Base-by-base conservation (phyloP, 1,284 basidiomycete genomes). In the Moesziomyces globuligerus region DNA sequence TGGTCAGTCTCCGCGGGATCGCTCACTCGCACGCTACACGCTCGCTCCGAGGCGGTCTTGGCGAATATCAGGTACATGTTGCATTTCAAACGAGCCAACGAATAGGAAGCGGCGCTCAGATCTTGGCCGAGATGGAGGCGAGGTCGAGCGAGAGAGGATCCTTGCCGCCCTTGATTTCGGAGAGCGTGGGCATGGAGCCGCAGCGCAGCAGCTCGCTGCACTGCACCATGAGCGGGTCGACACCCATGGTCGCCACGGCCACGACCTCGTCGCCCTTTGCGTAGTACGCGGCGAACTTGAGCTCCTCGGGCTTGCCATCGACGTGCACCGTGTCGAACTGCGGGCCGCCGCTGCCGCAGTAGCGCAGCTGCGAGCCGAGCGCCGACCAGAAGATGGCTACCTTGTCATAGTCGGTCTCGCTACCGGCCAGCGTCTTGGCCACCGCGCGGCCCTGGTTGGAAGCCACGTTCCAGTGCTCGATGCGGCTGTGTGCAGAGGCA, bases 401-500 rank as follows among this genome's bases (percentile, higher is more conserved):
- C 83, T 93, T 93, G 59, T 86, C 86, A 79, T 90, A 92, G 24
- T 54, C 43, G n/a, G 62, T 68, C 34, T 64, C 49, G 28, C 25
- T 56, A 13, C 75, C 76, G 23, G 75, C 67, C 20, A 76, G 40
- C 21, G 62, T 90, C 81, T 89, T 88, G 0, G 90, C 93, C 20
- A 91, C 90, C 8, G 90, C 88, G 52, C 93, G 88, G 2, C 92
- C 94, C 74, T 95, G 91, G 82, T 92, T 92, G 39, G 89, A 88
- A 20, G 91, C 90, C 59, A 92, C 90, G 87, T 91, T 94, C 93
- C 93, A 95, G 83, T 95, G 93, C 83, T 95, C 93, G 65, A 94
- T 90, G 40, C 92, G 84, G 48, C 85, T 84, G 59, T 84, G 79
- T 47, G 86, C 86, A 4, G 88, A 88, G 20, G 59, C 72, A 6